Conservation (phyloP, 495 filamentous ascomycete genomes). For the Astrocystis sublimbata region DNA sequence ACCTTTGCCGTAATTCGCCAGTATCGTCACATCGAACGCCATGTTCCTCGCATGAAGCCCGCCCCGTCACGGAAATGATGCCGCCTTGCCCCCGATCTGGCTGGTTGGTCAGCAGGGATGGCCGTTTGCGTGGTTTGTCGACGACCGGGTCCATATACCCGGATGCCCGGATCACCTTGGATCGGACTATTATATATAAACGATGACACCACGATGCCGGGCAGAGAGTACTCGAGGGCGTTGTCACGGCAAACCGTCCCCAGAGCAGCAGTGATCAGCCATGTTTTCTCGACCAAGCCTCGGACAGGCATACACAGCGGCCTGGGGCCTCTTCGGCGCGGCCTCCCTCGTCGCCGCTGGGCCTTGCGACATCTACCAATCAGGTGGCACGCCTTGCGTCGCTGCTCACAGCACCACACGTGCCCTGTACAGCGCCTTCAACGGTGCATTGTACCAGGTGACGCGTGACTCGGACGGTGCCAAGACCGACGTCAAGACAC, state of each 20-base stretch:
- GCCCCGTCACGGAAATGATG: conserved; percentile 8
- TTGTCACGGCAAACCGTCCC: not conserved
- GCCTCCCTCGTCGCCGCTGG: conserved; percentile 48
- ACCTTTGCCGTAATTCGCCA: not conserved
- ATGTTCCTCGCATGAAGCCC: conserved; percentile 7
- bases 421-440: conserved; percentile 55
- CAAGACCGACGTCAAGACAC: conserved; percentile 48
- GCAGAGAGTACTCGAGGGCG: not conserved
- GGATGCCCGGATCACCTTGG: not conserved
- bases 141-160: not conserved
- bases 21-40: conserved; percentile 1
- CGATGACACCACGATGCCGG: not conserved
- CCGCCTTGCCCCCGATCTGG: not conserved
- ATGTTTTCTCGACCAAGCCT: conserved; percentile 44
- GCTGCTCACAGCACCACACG: conserved; percentile 63
- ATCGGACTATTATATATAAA: not conserved
- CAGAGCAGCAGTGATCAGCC: conserved; percentile 23
- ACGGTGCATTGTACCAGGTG: conserved; percentile 57
- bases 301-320: conserved; percentile 27
- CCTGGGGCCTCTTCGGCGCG: conserved; percentile 43
- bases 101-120: not conserved
- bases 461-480: conserved; percentile 50
- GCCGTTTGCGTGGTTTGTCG: not conserved
- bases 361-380: conserved; percentile 58
- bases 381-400: conserved; percentile 55